These are phyloP conservation scores for Chlamydomonas sphaeroides DNA, from an alignment of 139 green algal species.

Conservation along the genomic window DNA sequence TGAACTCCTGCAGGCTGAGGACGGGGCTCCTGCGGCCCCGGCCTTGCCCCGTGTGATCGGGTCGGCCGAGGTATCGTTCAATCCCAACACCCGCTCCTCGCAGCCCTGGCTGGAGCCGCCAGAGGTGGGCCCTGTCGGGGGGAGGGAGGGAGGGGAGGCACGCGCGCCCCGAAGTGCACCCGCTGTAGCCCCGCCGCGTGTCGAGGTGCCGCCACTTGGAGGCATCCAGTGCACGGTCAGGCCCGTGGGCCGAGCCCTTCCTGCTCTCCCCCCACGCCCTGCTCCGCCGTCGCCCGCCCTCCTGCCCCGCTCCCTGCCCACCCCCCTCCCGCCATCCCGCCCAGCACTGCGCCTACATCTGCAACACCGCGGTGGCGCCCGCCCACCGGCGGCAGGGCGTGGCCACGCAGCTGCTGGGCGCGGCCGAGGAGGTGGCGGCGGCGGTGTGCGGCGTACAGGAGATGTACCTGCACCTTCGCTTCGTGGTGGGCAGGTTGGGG, in stretches of 20 bases:
- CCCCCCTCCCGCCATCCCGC: background rate
- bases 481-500: slow-evolving; percentile 42
- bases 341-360: slow-evolving; percentile 76
- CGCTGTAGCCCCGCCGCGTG: too few species aligned
- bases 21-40: too few species aligned
- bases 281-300: too few species aligned
- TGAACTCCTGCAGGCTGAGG: too few species aligned
- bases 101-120: slow-evolving; percentile 67
- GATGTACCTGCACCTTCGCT: slow-evolving; percentile 72
- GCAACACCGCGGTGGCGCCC: slow-evolving; percentile 74
- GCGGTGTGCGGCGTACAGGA: slow-evolving; percentile 42
- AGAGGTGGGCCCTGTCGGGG: slow-evolving; percentile 23
- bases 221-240: too few species aligned
- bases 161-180: too few species aligned
- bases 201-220: too few species aligned
- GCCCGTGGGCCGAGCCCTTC: too few species aligned
- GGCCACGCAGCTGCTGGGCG: slow-evolving; percentile 59
- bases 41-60: too few species aligned
- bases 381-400: slow-evolving; percentile 55
- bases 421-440: slow-evolving; percentile 59
- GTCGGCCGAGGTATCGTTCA: slow-evolving; percentile 65
- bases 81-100: slow-evolving; percentile 51
- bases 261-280: too few species aligned
- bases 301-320: too few species aligned
- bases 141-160: background rate